These are phyloP conservation scores for Talaromyces sp. DNA, from an alignment of 2,329 filamentous ascomycete species.

Conservation along the genomic window DNA sequence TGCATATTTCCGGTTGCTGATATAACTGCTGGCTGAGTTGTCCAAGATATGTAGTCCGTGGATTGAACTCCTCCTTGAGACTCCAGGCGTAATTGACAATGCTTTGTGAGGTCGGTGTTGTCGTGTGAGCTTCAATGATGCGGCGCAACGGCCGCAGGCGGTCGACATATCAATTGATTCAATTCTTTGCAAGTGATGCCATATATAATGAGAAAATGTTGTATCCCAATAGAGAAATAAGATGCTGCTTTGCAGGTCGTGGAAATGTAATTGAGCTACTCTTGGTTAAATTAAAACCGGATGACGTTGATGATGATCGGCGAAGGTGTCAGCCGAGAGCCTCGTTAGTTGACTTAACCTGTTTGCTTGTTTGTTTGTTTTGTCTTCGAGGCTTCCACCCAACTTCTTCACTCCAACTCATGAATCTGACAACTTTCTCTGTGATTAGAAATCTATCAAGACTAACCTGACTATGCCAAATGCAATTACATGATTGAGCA, in stretches of 20 bases:
- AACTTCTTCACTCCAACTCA: not conserved
- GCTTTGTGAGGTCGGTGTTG: not conserved
- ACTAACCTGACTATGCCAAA: not conserved
- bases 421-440: not conserved
- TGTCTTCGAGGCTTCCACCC: not conserved
- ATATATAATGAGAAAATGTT: too few species aligned
- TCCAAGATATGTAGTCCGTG: not conserved
- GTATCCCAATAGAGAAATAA: too few species aligned
- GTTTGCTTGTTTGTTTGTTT: not conserved
- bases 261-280: not conserved
- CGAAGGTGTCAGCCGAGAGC: not conserved
- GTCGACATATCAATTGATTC: conserved; percentile 16
- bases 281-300: not conserved
- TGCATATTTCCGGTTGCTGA: not conserved
- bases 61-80: not conserved
- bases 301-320: not conserved
- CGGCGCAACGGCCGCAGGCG: conserved; percentile 16
- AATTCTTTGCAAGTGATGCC: not conserved
- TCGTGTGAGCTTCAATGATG: conserved; percentile 11
- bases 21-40: not conserved
- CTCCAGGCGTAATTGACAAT: not conserved
- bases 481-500: not conserved
- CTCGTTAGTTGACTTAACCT: not conserved
- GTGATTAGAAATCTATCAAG: not conserved
- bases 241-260: not conserved